Evolutionary conservation across 129 eudicot genomes (phyloP).

Genomic region (Pulicaria dysenterica): DNA sequence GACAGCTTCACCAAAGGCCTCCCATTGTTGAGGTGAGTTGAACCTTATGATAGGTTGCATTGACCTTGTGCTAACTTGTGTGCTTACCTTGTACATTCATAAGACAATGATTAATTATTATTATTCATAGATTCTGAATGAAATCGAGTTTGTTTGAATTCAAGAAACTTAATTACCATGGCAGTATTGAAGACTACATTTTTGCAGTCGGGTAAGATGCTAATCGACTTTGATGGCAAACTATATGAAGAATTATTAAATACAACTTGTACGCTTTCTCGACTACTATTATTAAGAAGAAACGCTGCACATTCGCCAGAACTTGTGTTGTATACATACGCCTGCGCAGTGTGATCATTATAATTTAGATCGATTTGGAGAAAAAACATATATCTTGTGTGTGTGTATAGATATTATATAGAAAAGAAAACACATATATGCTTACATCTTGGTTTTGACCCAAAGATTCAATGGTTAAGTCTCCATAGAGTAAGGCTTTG

Average conservation of each 20-base stretch:
- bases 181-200: conserved; percentile 74
- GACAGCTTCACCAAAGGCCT: conserved; percentile 45
- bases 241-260: conserved; percentile 48
- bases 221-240: conserved; percentile 70
- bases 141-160: background rate
- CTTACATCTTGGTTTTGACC: conserved; percentile 61
- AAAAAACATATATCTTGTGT: background rate
- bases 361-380: background rate
- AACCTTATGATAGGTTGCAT: conserved; percentile 46
- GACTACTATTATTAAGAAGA: conserved; percentile 49
- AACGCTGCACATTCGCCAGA: conserved; percentile 72
- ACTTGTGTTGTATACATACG: conserved; percentile 47
- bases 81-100: conserved; percentile 55
- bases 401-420: no score
- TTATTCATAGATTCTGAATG: background rate
- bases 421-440: background rate
- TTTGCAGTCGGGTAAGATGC: conserved; percentile 88
- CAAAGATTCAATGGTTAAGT: conserved; percentile 31
- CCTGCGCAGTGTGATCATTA: conserved; percentile 43
- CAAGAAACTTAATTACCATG: conserved; percentile 43
- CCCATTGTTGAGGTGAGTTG: conserved; percentile 53
- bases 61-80: conserved; percentile 47
- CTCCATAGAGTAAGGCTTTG: conserved; percentile 53
- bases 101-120: background rate
- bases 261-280: conserved; percentile 31